Evolutionary conservation across 2,329 filamentous ascomycete genomes (phyloP).

Genomic region (Hymenoscyphus salicellus): DNA sequence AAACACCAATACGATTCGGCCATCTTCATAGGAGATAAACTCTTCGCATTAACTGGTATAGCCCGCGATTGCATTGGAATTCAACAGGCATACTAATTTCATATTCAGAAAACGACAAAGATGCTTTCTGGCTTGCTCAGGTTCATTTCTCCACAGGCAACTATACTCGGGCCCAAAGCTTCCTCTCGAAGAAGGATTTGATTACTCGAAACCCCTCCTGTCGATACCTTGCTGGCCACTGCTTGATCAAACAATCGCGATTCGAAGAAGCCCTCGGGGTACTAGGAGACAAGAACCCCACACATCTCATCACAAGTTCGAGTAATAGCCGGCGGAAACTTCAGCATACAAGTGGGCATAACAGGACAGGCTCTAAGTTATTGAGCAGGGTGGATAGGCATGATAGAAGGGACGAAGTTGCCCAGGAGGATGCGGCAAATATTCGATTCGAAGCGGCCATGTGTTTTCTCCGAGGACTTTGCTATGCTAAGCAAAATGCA

Average conservation of each 20-base stretch:
- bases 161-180: conserved; percentile 84
- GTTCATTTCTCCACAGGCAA: conserved; percentile 95
- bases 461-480: conserved; percentile 91
- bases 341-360: conserved; percentile 58
- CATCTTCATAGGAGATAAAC: conserved; percentile 95
- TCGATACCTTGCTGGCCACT: conserved; percentile 89
- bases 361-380: conserved; percentile 49
- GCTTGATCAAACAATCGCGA: conserved; percentile 85
- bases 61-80: conserved; percentile 33
- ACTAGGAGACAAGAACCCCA: conserved; percentile 91
- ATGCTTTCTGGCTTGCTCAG: conserved; percentile 97
- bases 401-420: conserved; percentile 30
- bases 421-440: conserved; percentile 66
- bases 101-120: conserved; percentile 77
- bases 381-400: conserved; percentile 30
- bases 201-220: conserved; percentile 79
- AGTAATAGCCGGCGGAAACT: conserved; percentile 67
- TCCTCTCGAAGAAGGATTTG: conserved; percentile 81
- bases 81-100: neutral
- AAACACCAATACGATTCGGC: conserved; percentile 95
- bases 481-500: conserved; percentile 94
- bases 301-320: conserved; percentile 71
- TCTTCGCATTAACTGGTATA: conserved; percentile 85
- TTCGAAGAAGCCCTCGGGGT: conserved; percentile 84
- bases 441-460: conserved; percentile 92